Conservation (phyloP, 345 rosid species). For the Pugionium cornutum region DNA sequence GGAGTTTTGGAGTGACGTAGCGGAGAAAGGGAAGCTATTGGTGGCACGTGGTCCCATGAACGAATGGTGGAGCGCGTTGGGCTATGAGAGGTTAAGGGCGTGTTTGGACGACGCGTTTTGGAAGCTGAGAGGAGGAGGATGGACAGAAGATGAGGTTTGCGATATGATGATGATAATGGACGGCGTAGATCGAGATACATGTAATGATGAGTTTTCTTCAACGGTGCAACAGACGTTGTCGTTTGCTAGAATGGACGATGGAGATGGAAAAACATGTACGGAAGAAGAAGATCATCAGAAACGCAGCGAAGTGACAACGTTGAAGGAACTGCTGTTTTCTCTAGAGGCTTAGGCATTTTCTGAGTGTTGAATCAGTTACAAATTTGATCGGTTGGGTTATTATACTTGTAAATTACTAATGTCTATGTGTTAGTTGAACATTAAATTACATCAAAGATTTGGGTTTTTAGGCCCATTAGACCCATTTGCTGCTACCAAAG, state of each 20-base stretch:
- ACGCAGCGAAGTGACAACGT: constrained; percentile 23
- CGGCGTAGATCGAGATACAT: constrained; percentile 14
- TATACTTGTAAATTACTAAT: constrained; percentile 11
- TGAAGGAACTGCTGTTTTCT: constrained; percentile 20
- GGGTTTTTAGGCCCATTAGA: no score
- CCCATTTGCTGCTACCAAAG: no score
- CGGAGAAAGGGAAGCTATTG: constrained; percentile 56
- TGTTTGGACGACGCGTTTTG: constrained; percentile 70
- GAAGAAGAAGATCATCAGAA: not conserved
- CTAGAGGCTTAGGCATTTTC: constrained; percentile 1
- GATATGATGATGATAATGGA: constrained; percentile 73
- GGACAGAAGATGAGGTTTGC: constrained; percentile 76
- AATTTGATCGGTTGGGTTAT: constrained; percentile 8
- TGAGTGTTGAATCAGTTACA: constrained; percentile 19
- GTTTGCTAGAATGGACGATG: constrained; percentile 14
- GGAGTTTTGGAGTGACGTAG: constrained; percentile 78
- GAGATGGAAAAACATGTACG: constrained; percentile 15
- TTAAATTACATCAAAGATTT: not conserved
- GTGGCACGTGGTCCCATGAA: constrained; percentile 39
- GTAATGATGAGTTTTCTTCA: not conserved
- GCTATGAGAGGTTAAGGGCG: constrained; percentile 33
- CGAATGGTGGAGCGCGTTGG: constrained; percentile 54
- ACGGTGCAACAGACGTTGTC: constrained; percentile 30
- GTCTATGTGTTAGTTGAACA: not conserved
- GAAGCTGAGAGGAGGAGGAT: constrained; percentile 76